Conservation (phyloP, 768 basidiomycete species). For the Suillus variegatus region DNA sequence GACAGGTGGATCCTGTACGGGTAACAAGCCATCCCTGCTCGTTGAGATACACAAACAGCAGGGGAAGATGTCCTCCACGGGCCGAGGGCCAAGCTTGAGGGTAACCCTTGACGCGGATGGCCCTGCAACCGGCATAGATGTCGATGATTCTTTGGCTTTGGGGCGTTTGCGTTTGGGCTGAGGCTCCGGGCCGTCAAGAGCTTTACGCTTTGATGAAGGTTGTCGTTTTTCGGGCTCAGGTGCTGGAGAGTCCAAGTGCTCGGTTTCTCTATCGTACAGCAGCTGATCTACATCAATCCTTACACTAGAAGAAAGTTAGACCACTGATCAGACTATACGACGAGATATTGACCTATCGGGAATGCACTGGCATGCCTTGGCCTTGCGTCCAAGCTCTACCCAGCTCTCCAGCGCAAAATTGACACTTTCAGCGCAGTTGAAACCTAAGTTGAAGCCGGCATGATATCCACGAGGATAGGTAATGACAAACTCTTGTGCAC, state of each 20-base stretch:
- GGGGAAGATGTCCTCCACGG: conserved; percentile 58
- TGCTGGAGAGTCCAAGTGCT: conserved; percentile 25
- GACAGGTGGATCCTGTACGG: conserved; percentile 67
- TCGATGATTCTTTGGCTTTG: conserved; percentile 12
- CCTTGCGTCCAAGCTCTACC: conserved; percentile 84
- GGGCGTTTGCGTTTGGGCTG: conserved; percentile 28
- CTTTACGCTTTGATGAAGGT: conserved; percentile 41
- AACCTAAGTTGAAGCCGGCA: conserved; percentile 93
- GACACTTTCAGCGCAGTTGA: conserved; percentile 96
- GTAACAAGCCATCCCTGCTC: conserved; percentile 54
- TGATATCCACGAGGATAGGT: conserved; percentile 96
- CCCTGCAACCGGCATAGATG: conserved; percentile 15
- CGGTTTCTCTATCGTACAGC: conserved; percentile 63
- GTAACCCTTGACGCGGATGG: conserved; percentile 52
- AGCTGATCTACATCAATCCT: conserved; percentile 92
- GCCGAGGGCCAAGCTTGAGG: conserved; percentile 67
- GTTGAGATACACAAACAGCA: conserved; percentile 70
- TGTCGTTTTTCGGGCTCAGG: conserved; percentile 5
- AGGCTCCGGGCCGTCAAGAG: conserved; percentile 28
- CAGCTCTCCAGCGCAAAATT: conserved; percentile 96
- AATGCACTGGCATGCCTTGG: conserved; percentile 76
- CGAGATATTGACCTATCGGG: conserved; percentile 57
- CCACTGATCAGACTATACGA: conserved; percentile 1
- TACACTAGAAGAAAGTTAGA: conserved; percentile 55
- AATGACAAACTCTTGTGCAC: conserved; percentile 94